Evolutionary conservation across 2,329 filamentous ascomycete species (phyloP).

Genomic region (Chrysoporthe puriensis): DNA sequence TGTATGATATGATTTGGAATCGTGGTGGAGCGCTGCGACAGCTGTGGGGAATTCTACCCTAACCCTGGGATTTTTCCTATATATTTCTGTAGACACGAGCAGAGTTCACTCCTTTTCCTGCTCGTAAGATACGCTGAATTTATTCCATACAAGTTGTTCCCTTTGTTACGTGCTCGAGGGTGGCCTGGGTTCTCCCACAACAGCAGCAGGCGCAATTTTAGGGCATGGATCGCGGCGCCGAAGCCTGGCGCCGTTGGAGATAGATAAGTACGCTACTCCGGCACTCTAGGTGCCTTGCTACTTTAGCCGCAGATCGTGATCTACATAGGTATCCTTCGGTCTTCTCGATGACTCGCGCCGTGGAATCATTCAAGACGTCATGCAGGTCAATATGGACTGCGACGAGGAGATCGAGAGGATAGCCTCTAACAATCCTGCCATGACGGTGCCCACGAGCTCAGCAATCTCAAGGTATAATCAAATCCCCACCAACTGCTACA

Average conservation of each 20-base stretch:
- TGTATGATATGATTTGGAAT: not conserved
- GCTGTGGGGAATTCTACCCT: too few species aligned
- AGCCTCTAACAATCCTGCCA: slow-evolving; percentile 11
- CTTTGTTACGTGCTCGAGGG: too few species aligned
- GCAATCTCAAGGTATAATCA: not conserved
- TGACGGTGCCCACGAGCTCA: slow-evolving; percentile 3
- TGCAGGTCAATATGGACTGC: not conserved
- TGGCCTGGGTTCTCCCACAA: too few species aligned
- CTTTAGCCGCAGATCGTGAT: not conserved
- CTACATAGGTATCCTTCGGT: not conserved
- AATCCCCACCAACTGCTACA: not conserved
- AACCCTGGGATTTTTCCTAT: too few species aligned
- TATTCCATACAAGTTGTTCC: too few species aligned
- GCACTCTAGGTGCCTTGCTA: not conserved
- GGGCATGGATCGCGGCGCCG: not conserved
- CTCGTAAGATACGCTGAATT: too few species aligned
- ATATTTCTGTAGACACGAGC: too few species aligned
- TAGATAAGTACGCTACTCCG: not conserved
- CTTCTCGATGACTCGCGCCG: not conserved
- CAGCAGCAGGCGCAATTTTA: not conserved
- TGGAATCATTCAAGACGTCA: not conserved
- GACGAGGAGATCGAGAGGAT: not conserved
- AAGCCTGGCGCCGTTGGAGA: not conserved
- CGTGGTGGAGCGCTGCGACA: not conserved
- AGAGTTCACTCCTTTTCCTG: too few species aligned